These are phyloP conservation scores for Geotrichum aggregatum DNA, from an alignment of 1,139 yeast species.

Conservation along the genomic window DNA sequence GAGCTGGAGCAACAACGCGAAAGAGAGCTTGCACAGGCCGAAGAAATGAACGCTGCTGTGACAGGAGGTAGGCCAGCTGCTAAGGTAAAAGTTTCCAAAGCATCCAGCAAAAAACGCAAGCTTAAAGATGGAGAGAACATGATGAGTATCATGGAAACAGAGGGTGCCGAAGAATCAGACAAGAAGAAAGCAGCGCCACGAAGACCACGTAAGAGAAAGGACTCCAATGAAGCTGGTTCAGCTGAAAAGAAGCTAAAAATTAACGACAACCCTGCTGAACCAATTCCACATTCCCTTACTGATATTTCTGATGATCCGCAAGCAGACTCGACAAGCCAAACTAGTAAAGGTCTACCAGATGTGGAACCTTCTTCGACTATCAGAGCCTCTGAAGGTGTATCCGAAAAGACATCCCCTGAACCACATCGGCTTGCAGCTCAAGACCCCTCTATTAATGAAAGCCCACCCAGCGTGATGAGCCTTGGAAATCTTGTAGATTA, in stretches of 20 bases:
- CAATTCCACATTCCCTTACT: not conserved
- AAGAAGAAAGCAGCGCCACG: not conserved
- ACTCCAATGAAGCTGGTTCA: not conserved
- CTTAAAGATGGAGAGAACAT: not conserved
- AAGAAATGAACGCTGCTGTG: not conserved
- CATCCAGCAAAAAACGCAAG: not conserved
- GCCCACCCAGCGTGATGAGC: conserved; percentile 5
- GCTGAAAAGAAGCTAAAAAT: not conserved
- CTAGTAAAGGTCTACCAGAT: not conserved
- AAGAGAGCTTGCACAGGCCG: not conserved
- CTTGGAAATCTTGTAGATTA: conserved; percentile 4
- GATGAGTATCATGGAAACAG: no score
- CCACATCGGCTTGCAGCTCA: not conserved
- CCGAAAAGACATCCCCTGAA: not conserved
- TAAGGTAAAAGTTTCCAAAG: not conserved
- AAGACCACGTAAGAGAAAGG: not conserved
- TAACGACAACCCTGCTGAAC: not conserved
- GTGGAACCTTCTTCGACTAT: not conserved
- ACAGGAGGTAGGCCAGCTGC: not conserved
- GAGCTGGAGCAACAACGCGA: not conserved
- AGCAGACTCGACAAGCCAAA: not conserved
- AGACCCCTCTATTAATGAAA: not conserved
- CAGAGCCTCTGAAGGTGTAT: not conserved
- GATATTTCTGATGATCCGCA: not conserved
- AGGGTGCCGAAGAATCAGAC: not conserved